Evolutionary conservation across 495 filamentous ascomycete species (phyloP).

Genomic region (Annulohypoxylon moriforme): DNA sequence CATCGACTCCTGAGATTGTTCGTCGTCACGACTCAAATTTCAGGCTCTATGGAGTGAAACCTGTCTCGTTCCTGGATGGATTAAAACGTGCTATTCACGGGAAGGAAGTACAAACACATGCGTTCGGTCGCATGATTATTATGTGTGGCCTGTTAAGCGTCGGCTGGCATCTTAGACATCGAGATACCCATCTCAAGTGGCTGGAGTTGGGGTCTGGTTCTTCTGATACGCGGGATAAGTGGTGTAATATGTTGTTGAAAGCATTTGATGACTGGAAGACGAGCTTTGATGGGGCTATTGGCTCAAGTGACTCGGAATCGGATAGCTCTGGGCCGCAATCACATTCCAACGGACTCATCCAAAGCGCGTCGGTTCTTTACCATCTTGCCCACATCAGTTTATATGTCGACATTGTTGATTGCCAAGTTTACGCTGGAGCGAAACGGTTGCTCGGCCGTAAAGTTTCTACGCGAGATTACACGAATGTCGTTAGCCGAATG

Average conservation of each 20-base stretch:
- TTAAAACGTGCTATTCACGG: conserved; percentile 90
- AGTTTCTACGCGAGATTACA: conserved; percentile 82
- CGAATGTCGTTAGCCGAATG: conserved; percentile 82
- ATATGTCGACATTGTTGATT: conserved; percentile 93
- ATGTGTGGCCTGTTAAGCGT: conserved; percentile 95
- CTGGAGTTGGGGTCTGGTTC: conserved; percentile 74
- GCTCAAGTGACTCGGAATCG: conserved; percentile 53
- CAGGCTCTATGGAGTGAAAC: conserved; percentile 84
- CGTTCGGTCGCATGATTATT: conserved; percentile 91
- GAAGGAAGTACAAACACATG: conserved; percentile 87
- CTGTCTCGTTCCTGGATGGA: conserved; percentile 88
- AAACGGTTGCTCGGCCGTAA: conserved; percentile 84
- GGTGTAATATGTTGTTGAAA: conserved; percentile 84
- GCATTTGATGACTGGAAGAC: conserved; percentile 95
- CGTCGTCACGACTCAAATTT: conserved; percentile 84
- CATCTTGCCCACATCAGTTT: conserved; percentile 95
- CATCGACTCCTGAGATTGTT: conserved; percentile 85
- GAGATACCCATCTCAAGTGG: conserved; percentile 91
- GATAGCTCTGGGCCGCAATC: conserved; percentile 52
- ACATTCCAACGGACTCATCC: conserved; percentile 81
- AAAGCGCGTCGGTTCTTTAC: conserved; percentile 87
- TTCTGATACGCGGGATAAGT: conserved; percentile 85
- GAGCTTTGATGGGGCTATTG: conserved; percentile 81
- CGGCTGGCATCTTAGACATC: conserved; percentile 95
- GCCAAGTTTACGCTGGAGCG: conserved; percentile 92